Percentiles rank a stretch among this genome's conserved stretches.
These are phyloP conservation scores for Cyberlindnera galapagoensis DNA, from an alignment of 805 yeast species.

Conservation along the genomic window DNA sequence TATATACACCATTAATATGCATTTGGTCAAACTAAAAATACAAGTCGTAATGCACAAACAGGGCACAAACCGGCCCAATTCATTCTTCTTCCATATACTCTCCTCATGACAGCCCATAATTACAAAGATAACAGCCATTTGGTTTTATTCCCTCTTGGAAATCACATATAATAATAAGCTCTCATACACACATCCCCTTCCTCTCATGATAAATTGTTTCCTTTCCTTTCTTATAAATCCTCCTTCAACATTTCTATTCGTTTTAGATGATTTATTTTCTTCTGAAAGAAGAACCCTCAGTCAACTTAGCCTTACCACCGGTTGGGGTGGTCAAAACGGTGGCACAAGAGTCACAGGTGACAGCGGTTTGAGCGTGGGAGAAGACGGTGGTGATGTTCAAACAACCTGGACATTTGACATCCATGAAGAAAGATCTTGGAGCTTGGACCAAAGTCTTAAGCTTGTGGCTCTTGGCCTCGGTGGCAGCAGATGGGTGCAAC, in stretches of 20 bases:
- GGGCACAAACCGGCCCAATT: neutral
- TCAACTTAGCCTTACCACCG: conserved; percentile 99
- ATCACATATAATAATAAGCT: neutral
- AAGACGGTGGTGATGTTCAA: conserved; percentile 97
- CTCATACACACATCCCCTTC: neutral
- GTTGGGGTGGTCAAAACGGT: conserved; percentile 98
- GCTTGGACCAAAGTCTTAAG: conserved; percentile 94
- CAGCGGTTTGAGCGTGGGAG: conserved; percentile 99
- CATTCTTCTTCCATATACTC: no score
- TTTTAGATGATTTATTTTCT: conserved; percentile 78
- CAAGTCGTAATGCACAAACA: conserved; percentile 7
- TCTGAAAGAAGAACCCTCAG: conserved; percentile 99
- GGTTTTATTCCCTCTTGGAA: neutral
- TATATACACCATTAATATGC: no score
- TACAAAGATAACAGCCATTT: no score
- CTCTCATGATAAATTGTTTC: neutral
- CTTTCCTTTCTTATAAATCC: neutral
- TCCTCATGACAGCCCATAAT: neutral
- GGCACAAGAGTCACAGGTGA: conserved; percentile 97
- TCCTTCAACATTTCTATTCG: neutral
- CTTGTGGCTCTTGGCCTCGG: conserved; percentile 97
- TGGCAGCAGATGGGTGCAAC: conserved; percentile 94
- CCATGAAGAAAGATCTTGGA: conserved; percentile 99
- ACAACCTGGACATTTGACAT: conserved; percentile 99
- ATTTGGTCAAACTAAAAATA: conserved; percentile 13